phyloP scores from a whole-genome alignment of 2,329 filamentous ascomycete species.

The Lachnellula occidentalis region DNA sequence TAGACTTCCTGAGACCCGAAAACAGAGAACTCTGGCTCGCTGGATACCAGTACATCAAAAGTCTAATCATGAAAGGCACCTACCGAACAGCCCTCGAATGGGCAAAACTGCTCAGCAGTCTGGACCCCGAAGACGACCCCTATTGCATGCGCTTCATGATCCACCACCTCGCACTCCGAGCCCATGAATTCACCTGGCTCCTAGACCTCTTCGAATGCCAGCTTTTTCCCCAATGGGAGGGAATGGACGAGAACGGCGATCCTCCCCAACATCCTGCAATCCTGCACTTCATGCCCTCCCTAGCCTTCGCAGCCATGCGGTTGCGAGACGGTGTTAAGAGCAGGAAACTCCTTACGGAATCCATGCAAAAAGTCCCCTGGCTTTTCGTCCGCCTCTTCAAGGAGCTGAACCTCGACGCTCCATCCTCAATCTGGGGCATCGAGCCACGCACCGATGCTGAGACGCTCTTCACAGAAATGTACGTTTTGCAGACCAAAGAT shows the following conservation, averaged over 20 bases:
- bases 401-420: conserved; percentile 71
- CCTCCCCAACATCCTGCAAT: conserved; percentile 35
- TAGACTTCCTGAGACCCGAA: conserved; percentile 76
- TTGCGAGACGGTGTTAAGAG: conserved; percentile 61
- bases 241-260: background rate
- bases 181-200: conserved; percentile 70
- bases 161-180: conserved; percentile 79
- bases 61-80: conserved; percentile 83
- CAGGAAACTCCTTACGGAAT: conserved; percentile 56
- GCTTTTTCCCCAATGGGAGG: conserved; percentile 35
- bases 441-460: conserved; percentile 49
- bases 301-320: conserved; percentile 71
- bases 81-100: conserved; percentile 92
- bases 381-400: conserved; percentile 75
- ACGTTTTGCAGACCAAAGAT: conserved; percentile 61
- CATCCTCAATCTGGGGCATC: conserved; percentile 77
- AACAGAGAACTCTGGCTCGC: conserved; percentile 92
- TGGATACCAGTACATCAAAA: conserved; percentile 81
- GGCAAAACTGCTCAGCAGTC: conserved; percentile 74
- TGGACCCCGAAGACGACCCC: conserved; percentile 70
- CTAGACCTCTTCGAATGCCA: conserved; percentile 57
- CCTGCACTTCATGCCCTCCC: conserved; percentile 69
- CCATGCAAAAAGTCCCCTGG: conserved; percentile 76
- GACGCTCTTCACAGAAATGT: conserved; percentile 57
- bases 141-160: conserved; percentile 78